Percentiles rank a stretch among this genome's conserved stretches.
These are phyloP conservation scores for Aspergillus diversus DNA, from an alignment of 495 filamentous ascomycete genomes.

Conservation along the genomic window DNA sequence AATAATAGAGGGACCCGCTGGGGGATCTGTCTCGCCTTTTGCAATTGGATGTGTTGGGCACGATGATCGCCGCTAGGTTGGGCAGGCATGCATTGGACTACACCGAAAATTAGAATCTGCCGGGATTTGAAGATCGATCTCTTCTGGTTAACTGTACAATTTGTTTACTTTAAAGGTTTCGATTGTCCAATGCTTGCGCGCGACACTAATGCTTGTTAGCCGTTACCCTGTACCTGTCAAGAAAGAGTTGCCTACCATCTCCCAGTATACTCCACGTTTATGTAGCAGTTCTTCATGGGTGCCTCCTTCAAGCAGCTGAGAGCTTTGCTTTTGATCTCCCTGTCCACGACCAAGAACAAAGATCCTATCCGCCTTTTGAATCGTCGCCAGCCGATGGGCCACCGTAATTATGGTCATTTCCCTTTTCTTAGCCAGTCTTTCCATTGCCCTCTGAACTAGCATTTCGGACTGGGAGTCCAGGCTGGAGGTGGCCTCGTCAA, in stretches of 20 bases:
- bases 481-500: slow-evolving; percentile 73
- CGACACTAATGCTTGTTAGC: not conserved
- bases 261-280: slow-evolving; percentile 37
- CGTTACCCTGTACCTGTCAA: slow-evolving; percentile 27
- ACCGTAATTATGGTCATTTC: slow-evolving; percentile 67
- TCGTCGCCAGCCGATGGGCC: slow-evolving; percentile 71
- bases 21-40: no score
- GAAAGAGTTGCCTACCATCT: slow-evolving; percentile 33
- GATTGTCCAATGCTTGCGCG: not conserved
- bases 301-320: slow-evolving; percentile 28
- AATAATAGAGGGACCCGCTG: no score
- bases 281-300: slow-evolving; percentile 30
- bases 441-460: slow-evolving; percentile 66
- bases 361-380: slow-evolving; percentile 70
- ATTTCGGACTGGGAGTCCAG: slow-evolving; percentile 70
- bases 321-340: slow-evolving; percentile 23
- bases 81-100: no score
- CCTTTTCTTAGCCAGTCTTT: slow-evolving; percentile 53
- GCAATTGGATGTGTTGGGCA: no score
- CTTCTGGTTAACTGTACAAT: no score
- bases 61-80: no score
- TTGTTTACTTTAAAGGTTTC: no score
- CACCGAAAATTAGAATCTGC: no score
- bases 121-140: no score
- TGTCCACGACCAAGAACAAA: slow-evolving; percentile 59